These are phyloP conservation scores for Trichosporon faecale DNA, from an alignment of 1,284 basidiomycete species.

Conservation along the genomic window DNA sequence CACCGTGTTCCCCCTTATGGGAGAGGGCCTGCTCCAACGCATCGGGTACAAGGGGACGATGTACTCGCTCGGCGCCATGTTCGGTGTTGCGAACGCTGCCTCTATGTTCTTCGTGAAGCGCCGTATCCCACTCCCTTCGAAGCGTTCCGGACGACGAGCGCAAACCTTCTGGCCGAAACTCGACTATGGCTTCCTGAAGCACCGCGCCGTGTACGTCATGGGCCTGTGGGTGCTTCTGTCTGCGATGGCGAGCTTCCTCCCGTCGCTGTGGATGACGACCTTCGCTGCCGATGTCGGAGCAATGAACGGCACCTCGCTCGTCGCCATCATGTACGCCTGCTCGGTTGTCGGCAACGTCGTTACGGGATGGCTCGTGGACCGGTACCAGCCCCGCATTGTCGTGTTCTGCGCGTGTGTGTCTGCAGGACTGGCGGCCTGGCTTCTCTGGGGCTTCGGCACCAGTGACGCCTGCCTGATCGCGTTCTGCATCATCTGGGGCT, in stretches of 20 bases:
- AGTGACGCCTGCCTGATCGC: constrained; percentile 30
- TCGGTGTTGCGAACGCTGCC: constrained; percentile 30
- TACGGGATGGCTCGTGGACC: constrained; percentile 45
- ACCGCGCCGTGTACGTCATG: constrained; percentile 35
- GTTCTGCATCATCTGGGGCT: constrained; percentile 37
- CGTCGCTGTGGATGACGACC: constrained; percentile 48
- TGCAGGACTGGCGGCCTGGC: constrained; percentile 37
- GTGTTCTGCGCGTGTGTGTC: constrained; percentile 39
- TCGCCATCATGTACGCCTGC: constrained; percentile 48
- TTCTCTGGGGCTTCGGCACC: constrained; percentile 51
- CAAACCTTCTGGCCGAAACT: constrained; percentile 15
- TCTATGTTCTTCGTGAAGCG: constrained; percentile 42
- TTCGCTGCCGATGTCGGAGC: constrained; percentile 43
- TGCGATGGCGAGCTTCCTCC: constrained; percentile 48
- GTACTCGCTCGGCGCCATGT: constrained; percentile 40
- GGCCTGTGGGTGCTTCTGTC: constrained; percentile 38
- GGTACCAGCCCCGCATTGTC: constrained; percentile 33
- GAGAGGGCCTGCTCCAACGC: constrained; percentile 35
- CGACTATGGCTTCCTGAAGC: constrained; percentile 34
- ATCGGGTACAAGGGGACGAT: constrained; percentile 49
- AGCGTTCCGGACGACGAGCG: neutral
- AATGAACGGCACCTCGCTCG: constrained; percentile 40
- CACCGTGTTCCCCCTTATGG: constrained; percentile 46
- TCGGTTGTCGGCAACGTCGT: constrained; percentile 43
- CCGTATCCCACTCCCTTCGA: constrained; percentile 36